phyloP scores from a whole-genome alignment of 2,329 filamentous ascomycete species.

The Elsinoe australis region DNA sequence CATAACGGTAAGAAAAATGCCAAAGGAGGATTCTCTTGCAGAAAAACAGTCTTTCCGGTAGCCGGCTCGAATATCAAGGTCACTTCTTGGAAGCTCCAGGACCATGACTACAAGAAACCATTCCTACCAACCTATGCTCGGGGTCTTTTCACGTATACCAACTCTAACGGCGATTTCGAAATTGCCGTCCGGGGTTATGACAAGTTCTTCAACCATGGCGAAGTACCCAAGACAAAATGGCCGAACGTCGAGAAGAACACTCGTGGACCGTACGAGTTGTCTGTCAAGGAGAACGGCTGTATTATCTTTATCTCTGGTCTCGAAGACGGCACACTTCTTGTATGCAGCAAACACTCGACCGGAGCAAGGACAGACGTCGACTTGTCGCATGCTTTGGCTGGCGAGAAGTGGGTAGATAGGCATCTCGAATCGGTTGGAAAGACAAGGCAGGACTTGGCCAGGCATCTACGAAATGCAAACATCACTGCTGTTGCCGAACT shows the following conservation, averaged over 20 bases:
- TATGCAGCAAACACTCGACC: slow-evolving; percentile 99
- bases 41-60: slow-evolving; percentile 70
- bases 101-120: slow-evolving; percentile 89
- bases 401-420: slow-evolving; percentile 71
- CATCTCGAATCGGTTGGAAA: slow-evolving; percentile 73
- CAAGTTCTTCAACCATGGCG: slow-evolving; percentile 95
- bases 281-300: slow-evolving; percentile 97
- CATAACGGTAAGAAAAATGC: slow-evolving; percentile 46
- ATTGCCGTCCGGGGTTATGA: slow-evolving; percentile 90
- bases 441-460: slow-evolving; percentile 69
- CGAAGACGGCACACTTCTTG: slow-evolving; percentile 78
- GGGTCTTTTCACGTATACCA: slow-evolving; percentile 81
- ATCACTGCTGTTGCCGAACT: slow-evolving; percentile 92
- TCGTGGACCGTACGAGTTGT: slow-evolving; percentile 83
- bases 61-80: slow-evolving; percentile 60
- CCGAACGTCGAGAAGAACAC: slow-evolving; percentile 66
- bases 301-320: slow-evolving; percentile 95
- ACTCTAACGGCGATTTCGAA: slow-evolving; percentile 57
- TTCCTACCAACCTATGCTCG: slow-evolving; percentile 87
- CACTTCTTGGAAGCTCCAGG: slow-evolving; percentile 86
- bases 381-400: slow-evolving; percentile 74
- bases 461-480: slow-evolving; percentile 69
- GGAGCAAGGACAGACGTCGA: slow-evolving; percentile 64
- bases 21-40: slow-evolving; percentile 61
- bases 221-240: slow-evolving; percentile 79